Evolutionary conservation across 169 alveolate species (phyloP).

Genomic region (Plasmodium malariae): DNA sequence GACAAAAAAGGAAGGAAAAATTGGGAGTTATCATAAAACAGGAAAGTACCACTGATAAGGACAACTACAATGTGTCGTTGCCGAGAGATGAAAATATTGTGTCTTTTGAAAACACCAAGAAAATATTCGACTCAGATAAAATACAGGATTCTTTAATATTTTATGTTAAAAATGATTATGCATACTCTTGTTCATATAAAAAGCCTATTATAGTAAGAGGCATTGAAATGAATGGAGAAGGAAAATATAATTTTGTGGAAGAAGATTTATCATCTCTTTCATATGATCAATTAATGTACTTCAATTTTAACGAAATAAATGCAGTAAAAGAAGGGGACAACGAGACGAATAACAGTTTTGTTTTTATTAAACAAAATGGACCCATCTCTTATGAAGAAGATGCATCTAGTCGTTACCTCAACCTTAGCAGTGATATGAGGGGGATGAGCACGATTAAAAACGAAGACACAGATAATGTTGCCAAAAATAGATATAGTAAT

Average conservation of each 20-base stretch:
- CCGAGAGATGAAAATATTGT: constrained; percentile 1
- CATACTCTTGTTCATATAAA: neutral
- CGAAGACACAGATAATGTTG: neutral
- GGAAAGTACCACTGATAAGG: neutral
- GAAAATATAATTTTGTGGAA: constrained; percentile 37
- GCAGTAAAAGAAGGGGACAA: neutral
- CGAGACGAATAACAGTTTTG: constrained; percentile 11
- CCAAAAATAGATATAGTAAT: neutral
- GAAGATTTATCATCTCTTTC: constrained; percentile 13
- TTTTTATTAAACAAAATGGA: neutral
- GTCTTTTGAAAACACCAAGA: constrained; percentile 33
- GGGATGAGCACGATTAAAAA: neutral
- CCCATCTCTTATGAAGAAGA: neutral
- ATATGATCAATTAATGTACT: constrained; percentile 56
- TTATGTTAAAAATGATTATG: constrained; percentile 13
- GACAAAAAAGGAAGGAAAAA: neutral
- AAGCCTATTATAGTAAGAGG: neutral
- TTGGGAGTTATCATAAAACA: neutral
- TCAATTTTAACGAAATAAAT: constrained; percentile 38
- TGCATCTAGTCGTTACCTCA: neutral
- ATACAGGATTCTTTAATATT: constrained; percentile 27
- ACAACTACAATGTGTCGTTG: neutral
- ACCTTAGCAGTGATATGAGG: neutral
- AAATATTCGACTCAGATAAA: constrained; percentile 19
- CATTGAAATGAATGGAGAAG: neutral